phyloP scores from a whole-genome alignment of 768 basidiomycete genomes.

The Scleroderma bovista region DNA sequence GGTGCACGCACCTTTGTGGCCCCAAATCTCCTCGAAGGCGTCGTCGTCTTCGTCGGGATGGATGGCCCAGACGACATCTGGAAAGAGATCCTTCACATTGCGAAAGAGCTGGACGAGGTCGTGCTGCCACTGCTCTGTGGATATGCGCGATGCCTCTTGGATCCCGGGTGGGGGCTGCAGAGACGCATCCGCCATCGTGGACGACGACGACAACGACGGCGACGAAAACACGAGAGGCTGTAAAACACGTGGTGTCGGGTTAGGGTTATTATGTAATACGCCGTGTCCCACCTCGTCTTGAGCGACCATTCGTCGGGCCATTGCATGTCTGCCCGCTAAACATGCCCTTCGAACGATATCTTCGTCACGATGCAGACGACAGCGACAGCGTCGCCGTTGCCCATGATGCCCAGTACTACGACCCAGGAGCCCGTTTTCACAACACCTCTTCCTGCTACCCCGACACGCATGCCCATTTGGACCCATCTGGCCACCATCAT shows the following conservation, averaged over 20 bases:
- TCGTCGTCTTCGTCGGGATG: conserved; percentile 51
- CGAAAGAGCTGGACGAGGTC: conserved; percentile 75
- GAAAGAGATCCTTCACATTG: conserved; percentile 84
- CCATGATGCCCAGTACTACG: conserved; percentile 8
- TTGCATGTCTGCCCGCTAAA: not conserved
- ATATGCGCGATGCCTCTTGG: conserved; percentile 56
- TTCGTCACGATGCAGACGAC: conserved; percentile 25
- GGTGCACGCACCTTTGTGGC: conserved; percentile 77
- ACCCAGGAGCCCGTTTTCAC: conserved; percentile 6
- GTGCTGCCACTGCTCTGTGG: conserved; percentile 72
- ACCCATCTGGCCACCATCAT: not conserved
- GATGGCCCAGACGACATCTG: conserved; percentile 95
- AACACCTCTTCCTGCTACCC: conserved; percentile 1
- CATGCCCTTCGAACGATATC: conserved; percentile 42
- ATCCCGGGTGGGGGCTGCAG: conserved; percentile 24
- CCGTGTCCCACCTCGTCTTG: not conserved
- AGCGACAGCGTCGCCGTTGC: not conserved
- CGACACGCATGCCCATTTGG: conserved; percentile 3
- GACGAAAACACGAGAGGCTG: conserved; percentile 7
- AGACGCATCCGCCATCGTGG: conserved; percentile 20
- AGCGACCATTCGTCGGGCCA: not conserved
- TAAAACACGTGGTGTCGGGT: conserved; percentile 27
- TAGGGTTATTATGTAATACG: conserved; percentile 16
- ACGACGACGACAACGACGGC: conserved; percentile 18
- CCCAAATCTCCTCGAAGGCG: conserved; percentile 64